Conservation (phyloP, 495 filamentous ascomycete species). For the Tuber aestivum region DNA sequence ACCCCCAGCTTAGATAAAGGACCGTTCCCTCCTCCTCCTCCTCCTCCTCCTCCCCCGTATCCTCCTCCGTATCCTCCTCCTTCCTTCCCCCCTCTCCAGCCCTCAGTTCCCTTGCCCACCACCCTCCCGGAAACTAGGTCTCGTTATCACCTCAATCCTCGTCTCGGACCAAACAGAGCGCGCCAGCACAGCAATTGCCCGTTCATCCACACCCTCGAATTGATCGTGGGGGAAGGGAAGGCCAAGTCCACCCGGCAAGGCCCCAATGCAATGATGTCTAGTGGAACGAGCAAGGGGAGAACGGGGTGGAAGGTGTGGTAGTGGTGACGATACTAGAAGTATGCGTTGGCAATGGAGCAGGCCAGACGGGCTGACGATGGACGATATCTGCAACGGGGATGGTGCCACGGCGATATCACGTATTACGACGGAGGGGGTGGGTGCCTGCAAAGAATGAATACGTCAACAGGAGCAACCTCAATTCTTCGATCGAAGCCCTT, state of each 20-base stretch:
- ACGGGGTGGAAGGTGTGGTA: neutral
- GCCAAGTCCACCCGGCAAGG: slow-evolving; percentile 3
- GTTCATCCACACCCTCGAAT: slow-evolving; percentile 30
- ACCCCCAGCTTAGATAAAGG: slow-evolving; percentile 35
- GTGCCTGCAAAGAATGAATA: neutral
- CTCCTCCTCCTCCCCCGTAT: neutral
- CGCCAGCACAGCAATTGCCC: slow-evolving; percentile 36
- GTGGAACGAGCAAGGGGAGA: neutral
- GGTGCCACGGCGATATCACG: neutral
- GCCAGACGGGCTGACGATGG: neutral
- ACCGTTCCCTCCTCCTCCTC: slow-evolving; percentile 18
- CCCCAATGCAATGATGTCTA: neutral
- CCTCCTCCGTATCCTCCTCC: slow-evolving; percentile 20
- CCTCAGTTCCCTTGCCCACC: slow-evolving; percentile 28
- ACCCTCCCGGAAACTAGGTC: slow-evolving; percentile 17
- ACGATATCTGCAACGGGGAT: neutral
- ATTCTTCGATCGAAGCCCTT: neutral
- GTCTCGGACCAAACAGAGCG: slow-evolving; percentile 37
- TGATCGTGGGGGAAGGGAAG: neutral
- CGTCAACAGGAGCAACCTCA: neutral
- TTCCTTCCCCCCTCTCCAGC: slow-evolving; percentile 5
- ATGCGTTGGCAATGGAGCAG: slow-evolving; percentile 1
- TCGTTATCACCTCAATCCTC: slow-evolving; percentile 17
- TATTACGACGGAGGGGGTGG: neutral
- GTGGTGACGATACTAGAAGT: neutral